These are phyloP conservation scores for Fusarium euwallaceae DNA, from an alignment of 2,329 filamentous ascomycete species.

Conservation along the genomic window DNA sequence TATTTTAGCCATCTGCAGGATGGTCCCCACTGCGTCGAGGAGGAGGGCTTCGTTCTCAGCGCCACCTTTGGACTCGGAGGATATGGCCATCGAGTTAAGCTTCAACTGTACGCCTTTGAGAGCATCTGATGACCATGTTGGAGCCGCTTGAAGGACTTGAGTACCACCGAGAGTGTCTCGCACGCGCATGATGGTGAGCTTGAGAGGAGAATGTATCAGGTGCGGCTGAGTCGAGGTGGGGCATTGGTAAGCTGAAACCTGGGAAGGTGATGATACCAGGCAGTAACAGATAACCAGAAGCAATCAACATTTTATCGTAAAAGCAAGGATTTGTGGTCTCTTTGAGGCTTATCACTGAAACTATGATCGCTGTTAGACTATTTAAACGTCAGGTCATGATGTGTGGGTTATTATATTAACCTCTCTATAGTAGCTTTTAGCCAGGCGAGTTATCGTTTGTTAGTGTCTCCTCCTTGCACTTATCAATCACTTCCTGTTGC, in stretches of 20 bases:
- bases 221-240: neutral
- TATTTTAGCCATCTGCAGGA: neutral
- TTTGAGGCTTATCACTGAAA: neutral
- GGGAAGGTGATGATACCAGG: neutral
- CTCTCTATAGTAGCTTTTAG: neutral
- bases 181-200: neutral
- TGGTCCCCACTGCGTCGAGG: neutral
- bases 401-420: neutral
- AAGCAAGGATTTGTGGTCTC: neutral
- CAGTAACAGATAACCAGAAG: neutral
- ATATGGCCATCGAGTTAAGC: neutral
- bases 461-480: neutral
- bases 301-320: neutral
- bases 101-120: neutral
- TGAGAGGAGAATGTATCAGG: neutral
- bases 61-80: neutral
- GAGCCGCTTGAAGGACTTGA: neutral
- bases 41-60: neutral
- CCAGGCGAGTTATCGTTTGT: neutral
- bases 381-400: neutral
- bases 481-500: neutral
- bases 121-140: neutral
- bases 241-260: neutral
- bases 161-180: neutral
- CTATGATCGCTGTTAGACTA: neutral